A percentile compares a stretch with the other conserved stretches of the same genome.
These are phyloP conservation scores for Mucor sp. DNA, from an alignment of 371 early-diverging fungal genomes.

Conservation along the genomic window DNA sequence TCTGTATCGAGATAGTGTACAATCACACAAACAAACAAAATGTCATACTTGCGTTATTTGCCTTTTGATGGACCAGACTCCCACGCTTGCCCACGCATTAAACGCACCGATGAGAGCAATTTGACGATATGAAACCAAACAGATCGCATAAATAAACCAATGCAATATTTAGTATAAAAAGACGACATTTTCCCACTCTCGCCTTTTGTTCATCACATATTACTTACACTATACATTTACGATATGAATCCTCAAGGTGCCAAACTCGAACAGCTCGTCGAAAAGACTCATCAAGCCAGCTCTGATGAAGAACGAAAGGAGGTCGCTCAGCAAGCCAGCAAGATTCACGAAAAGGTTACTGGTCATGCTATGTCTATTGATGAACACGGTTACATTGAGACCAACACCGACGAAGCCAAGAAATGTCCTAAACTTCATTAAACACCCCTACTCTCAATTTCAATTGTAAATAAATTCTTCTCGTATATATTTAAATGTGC, in stretches of 20 bases:
- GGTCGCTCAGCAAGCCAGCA: conserved; percentile 25
- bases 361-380: conserved; percentile 36
- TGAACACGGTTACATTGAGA: conserved; percentile 27
- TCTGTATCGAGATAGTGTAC: no score
- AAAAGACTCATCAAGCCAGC: conserved; percentile 10
- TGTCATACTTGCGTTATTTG: no score
- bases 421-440: conserved; percentile 30
- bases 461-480: neutral
- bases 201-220: neutral
- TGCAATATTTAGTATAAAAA: neutral
- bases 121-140: neutral
- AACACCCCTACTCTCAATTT: neutral
- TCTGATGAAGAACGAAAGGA: conserved; percentile 21
- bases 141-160: neutral
- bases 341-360: conserved; percentile 25
- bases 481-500: no score
- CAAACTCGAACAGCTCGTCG: conserved; percentile 8
- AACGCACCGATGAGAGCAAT: no score
- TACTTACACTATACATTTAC: neutral
- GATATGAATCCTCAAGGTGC: conserved; percentile 10
- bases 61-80: no score
- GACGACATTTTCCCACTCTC: neutral
- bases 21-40: no score
- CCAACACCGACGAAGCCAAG: conserved; percentile 23
- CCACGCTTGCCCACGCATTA: no score